Conservation (phyloP, 108 stramenopile genomes). For the Epithemia pelagica region DNA sequence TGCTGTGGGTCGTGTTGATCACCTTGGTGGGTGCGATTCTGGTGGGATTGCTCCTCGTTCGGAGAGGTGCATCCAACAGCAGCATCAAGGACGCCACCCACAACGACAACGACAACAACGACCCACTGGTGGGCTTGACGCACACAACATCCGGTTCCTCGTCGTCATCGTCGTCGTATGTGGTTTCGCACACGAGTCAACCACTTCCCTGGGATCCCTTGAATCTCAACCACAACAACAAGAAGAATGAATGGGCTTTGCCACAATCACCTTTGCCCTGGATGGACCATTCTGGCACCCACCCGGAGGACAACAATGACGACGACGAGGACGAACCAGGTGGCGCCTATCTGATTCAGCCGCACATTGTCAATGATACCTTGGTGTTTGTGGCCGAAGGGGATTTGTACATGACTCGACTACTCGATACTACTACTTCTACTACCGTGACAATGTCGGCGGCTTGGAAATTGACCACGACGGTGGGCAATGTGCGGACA, state of each 20-base stretch:
- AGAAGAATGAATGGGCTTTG: neutral
- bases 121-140: neutral
- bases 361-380: slow-evolving; percentile 39
- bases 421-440: neutral
- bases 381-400: slow-evolving; percentile 65
- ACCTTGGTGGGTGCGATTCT: neutral
- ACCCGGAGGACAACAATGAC: neutral
- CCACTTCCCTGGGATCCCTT: neutral
- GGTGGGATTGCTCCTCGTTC: neutral
- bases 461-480: slow-evolving; percentile 55
- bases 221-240: neutral
- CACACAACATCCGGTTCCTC: neutral
- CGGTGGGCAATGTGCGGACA: slow-evolving; percentile 55
- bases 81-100: neutral
- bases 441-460: slow-evolving; percentile 5
- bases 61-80: neutral
- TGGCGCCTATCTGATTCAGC: slow-evolving; percentile 43
- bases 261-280: neutral
- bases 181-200: neutral
- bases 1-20: neutral
- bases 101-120: neutral
- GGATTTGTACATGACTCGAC: slow-evolving; percentile 47
- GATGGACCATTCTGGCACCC: neutral
- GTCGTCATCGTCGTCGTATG: neutral
- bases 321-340: neutral